Base-by-base conservation (phyloP, 306 rosid species). In the Cucumis melo region DNA sequence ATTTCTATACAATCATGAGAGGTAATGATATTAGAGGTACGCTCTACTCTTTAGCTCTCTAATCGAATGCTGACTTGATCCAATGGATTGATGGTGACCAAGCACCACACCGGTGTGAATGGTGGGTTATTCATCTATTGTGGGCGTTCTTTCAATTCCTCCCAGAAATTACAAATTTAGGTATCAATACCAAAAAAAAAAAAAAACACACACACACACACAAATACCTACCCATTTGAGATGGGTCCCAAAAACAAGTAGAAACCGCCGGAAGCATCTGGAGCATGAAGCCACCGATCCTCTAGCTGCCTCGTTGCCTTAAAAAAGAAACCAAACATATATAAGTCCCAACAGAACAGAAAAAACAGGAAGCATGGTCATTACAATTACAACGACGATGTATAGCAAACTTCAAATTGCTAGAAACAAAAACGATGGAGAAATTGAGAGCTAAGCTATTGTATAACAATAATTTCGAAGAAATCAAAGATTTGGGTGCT, bases 181-280 rank as follows among this genome's bases (percentile, higher is more conserved):
- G 36, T 32, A 32, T 4, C 5, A 32, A 32, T 32, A 32, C 36
- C 3, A 32, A 32, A 32, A 32, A 32, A 1, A 32, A 32, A 32
- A 32, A 32, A 2, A 32, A 2, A 32, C 36, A 32, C 29, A 27
- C 29, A 32, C 4, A 32, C 4, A 6, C 13, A 51, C 70, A 51
- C 81, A 58, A 15, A 41, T 68, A 39, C 67, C 1, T 81, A 90
- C 97, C 84, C 60, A 77, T 87, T 63, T 56, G 89, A 68, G 85
- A 86, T 63, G 86, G 53, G 53, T 86, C 86, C 79, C 83, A 82
- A 32, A 79, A 75, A 72, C 87, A 76, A 80, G 83, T 79, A 77
- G 89, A 81, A 81, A 74, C 78, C 27, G 87, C 71, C 11, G 88
- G 91, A 5, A 81, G 83, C 74, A 81, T 84, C 83, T 64, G 86